Evolutionary conservation across 2,329 filamentous ascomycete genomes (phyloP).

Genomic region (Penicillium frequentans): DNA sequence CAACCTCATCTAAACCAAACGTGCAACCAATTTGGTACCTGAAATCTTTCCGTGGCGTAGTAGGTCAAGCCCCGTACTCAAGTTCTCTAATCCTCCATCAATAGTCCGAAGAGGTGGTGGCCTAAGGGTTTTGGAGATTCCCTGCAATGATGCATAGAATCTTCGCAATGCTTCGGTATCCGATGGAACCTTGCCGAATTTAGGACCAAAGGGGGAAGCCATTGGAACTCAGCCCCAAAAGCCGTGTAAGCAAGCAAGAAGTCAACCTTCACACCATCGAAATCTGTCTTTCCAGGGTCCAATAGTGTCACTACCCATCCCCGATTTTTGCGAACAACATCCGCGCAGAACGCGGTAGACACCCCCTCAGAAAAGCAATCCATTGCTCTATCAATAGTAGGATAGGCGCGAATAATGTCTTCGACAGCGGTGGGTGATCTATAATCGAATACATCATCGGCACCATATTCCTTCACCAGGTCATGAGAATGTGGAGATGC

Average conservation of each 20-base stretch:
- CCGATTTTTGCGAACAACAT: slow-evolving; percentile 7
- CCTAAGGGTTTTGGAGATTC: slow-evolving; percentile 6
- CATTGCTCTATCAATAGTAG: slow-evolving; percentile 12
- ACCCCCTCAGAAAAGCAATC: slow-evolving; percentile 16
- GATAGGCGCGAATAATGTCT: slow-evolving; percentile 12
- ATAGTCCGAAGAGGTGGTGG: slow-evolving; percentile 8
- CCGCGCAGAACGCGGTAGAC: slow-evolving; percentile 12
- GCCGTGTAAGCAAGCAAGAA: slow-evolving; percentile 12
- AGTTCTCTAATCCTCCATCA: slow-evolving; percentile 5
- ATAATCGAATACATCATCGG: slow-evolving; percentile 17
- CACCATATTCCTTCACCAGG: slow-evolving; percentile 13
- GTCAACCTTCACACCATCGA: slow-evolving; percentile 11
- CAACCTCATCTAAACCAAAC: neutral
- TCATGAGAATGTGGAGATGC: slow-evolving; percentile 8
- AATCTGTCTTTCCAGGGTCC: slow-evolving; percentile 5
- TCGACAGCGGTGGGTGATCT: slow-evolving; percentile 8
- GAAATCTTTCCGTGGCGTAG: slow-evolving; percentile 14
- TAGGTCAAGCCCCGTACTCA: slow-evolving; percentile 7
- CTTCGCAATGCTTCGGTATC: slow-evolving; percentile 11
- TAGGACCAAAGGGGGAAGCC: slow-evolving; percentile 11
- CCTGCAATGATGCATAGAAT: slow-evolving; percentile 10
- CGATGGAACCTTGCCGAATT: slow-evolving; percentile 7
- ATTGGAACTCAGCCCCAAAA: slow-evolving; percentile 14
- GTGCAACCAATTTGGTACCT: slow-evolving; percentile 11
- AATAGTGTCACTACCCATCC: slow-evolving; percentile 14